Evolutionary conservation across 2,329 filamentous ascomycete genomes (phyloP).

Genomic region (Ilyonectria mors-panacis): DNA sequence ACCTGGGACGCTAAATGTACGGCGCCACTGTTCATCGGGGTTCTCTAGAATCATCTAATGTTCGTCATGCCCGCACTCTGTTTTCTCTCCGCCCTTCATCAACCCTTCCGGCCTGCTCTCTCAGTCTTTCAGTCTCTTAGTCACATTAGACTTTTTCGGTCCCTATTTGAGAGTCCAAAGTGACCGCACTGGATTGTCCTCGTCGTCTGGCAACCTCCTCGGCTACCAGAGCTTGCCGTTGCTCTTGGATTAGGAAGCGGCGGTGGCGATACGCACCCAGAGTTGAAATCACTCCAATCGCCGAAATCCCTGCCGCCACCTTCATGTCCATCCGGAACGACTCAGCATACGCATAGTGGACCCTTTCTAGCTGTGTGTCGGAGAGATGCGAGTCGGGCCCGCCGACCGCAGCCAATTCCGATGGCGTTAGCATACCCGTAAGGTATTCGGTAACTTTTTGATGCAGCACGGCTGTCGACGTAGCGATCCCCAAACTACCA

Average conservation of each 20-base stretch:
- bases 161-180: no score
- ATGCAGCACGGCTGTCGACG: slow-evolving; percentile 64
- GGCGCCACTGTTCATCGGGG: not conserved
- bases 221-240: slow-evolving; percentile 36
- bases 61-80: not conserved
- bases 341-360: slow-evolving; percentile 59
- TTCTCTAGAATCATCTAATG: not conserved
- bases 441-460: slow-evolving; percentile 50
- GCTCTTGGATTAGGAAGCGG: slow-evolving; percentile 36
- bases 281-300: slow-evolving; percentile 57
- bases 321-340: slow-evolving; percentile 65
- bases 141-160: not conserved
- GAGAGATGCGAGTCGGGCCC: slow-evolving; percentile 44
- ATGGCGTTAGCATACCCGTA: slow-evolving; percentile 45
- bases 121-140: not conserved
- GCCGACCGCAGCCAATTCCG: slow-evolving; percentile 49
- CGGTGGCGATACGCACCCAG: slow-evolving; percentile 56
- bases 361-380: slow-evolving; percentile 46
- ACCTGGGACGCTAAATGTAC: not conserved
- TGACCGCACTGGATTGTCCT: slow-evolving; percentile 12
- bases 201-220: slow-evolving; percentile 37
- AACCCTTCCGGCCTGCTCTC: not conserved
- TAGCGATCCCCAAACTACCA: slow-evolving; percentile 68
- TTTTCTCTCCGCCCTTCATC: not conserved
- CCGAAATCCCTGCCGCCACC: slow-evolving; percentile 60